These are phyloP conservation scores for Fraxinus excelsior DNA, from an alignment of 257 asterid species.

Conservation along the genomic window DNA sequence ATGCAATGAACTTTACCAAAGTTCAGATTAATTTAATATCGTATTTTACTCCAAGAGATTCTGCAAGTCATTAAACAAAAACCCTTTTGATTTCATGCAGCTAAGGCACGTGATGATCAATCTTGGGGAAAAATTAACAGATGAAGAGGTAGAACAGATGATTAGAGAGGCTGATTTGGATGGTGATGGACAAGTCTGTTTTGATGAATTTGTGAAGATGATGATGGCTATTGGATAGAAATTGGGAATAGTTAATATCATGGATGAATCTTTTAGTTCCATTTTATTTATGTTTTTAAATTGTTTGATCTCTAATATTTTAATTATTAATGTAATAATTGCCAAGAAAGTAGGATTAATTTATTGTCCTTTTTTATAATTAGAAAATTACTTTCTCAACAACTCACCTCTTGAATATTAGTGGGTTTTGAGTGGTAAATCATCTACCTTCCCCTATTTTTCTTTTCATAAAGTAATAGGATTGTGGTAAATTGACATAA, in stretches of 20 bases:
- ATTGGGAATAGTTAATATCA: background rate
- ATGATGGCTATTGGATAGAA: slow-evolving; percentile 46
- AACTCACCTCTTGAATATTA: background rate
- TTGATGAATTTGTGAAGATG: slow-evolving; percentile 59
- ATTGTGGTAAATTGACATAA: no score
- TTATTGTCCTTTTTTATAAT: background rate
- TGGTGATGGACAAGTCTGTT: slow-evolving; percentile 57
- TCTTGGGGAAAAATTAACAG: slow-evolving; percentile 52
- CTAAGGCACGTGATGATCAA: slow-evolving; percentile 62
- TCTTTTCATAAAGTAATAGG: no score
- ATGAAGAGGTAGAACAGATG: slow-evolving; percentile 58
- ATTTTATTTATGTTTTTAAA: background rate
- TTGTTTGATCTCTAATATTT: background rate
- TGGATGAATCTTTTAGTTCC: background rate
- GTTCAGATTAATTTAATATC: slow-evolving; percentile 9
- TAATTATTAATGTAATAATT: background rate
- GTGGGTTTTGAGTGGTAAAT: no score
- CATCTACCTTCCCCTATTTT: no score
- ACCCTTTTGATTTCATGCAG: slow-evolving; percentile 29
- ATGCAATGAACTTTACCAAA: slow-evolving; percentile 34
- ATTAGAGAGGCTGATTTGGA: slow-evolving; percentile 59
- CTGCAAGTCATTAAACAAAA: background rate
- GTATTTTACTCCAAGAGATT: slow-evolving; percentile 3
- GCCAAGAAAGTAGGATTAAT: background rate
- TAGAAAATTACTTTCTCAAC: background rate